A percentile compares a stretch with the other conserved stretches of the same genome.
These are phyloP conservation scores for Trametes pubescens DNA, from an alignment of 1,284 basidiomycete species.

Conservation along the genomic window DNA sequence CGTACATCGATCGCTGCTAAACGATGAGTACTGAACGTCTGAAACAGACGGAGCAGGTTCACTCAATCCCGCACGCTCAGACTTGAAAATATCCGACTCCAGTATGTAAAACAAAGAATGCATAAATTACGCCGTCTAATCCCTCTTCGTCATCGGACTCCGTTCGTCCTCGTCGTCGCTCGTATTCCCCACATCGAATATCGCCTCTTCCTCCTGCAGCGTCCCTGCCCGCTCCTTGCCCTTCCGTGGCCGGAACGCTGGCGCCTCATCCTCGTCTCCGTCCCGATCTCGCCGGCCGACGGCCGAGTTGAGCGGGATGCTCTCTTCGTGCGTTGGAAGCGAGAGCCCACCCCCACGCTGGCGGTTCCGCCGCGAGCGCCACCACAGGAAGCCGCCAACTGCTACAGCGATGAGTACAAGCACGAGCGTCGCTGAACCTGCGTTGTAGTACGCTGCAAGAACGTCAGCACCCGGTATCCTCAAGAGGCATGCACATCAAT, in stretches of 20 bases:
- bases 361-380: conserved; percentile 64
- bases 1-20: too few species aligned
- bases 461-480: conserved; percentile 2
- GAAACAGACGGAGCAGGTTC: too few species aligned
- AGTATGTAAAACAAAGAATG: conserved; percentile 1
- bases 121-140: conserved; percentile 6
- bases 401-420: conserved; percentile 76
- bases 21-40: too few species aligned
- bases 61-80: too few species aligned
- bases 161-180: conserved; percentile 50
- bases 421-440: conserved; percentile 86
- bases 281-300: conserved; percentile 31
- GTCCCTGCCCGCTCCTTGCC: conserved; percentile 51
- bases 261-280: conserved; percentile 45
- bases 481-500: not conserved
- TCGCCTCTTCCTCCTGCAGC: conserved; percentile 40
- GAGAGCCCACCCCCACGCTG: conserved; percentile 45
- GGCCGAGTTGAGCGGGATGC: conserved; percentile 58
- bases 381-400: conserved; percentile 81
- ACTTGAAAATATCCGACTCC: not conserved
- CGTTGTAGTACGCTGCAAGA: conserved; percentile 85
- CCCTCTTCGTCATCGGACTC: conserved; percentile 5
- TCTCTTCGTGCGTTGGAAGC: conserved; percentile 55
- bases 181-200: conserved; percentile 59
- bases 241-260: conserved; percentile 43